A percentile compares a stretch with the other conserved stretches of the same genome.
Conservation (phyloP, 305 asterid genomes). For the Fraxinus xanthoxyloides region DNA sequence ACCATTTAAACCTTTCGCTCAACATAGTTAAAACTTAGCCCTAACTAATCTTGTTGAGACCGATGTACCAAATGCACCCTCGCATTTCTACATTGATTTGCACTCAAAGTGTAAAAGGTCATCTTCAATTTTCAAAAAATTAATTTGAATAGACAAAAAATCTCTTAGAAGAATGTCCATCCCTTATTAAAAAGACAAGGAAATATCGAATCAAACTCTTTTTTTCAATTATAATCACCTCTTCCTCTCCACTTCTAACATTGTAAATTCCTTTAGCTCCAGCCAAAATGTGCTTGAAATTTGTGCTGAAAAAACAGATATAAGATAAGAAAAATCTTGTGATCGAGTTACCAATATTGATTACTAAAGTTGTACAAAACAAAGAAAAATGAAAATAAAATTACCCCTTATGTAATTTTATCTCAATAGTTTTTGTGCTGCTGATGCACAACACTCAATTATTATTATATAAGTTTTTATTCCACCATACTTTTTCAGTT, state of each 20-base stretch:
- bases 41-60: neutral
- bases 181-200: neutral
- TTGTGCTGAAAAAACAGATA: neutral
- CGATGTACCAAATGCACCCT: neutral
- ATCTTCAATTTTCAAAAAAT: neutral
- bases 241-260: neutral
- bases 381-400: neutral
- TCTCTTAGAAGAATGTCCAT: neutral
- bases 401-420: neutral
- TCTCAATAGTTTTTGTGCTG: neutral
- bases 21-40: neutral
- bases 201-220: neutral
- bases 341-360: neutral
- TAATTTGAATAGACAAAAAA: neutral
- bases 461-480: too few species aligned
- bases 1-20: neutral
- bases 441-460: neutral
- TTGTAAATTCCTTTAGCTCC: neutral
- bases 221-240: neutral
- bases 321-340: conserved; percentile 16
- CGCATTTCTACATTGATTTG: neutral
- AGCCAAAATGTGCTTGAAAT: neutral
- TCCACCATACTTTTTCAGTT: neutral
- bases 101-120: neutral
- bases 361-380: neutral